Conservation (phyloP, 768 basidiomycete genomes). For the Paxillus rubicundulus region DNA sequence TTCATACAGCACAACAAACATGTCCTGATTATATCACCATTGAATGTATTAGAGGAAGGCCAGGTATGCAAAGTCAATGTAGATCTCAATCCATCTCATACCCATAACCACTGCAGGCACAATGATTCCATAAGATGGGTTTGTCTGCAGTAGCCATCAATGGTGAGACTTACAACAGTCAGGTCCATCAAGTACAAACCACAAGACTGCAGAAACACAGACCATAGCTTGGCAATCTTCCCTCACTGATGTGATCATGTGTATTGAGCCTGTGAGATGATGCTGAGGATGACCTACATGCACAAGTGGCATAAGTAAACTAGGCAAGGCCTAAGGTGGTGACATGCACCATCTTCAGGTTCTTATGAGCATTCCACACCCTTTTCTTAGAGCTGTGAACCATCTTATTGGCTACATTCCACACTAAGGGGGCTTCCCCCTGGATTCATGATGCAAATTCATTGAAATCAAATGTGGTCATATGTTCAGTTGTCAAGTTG, state of each 20-base stretch:
- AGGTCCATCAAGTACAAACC: constrained; percentile 30
- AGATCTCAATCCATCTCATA: too few relatives aligned
- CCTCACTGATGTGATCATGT: constrained; percentile 25
- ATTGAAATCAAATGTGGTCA: constrained; percentile 10
- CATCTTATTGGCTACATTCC: constrained; percentile 1
- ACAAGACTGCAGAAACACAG: constrained; percentile 24
- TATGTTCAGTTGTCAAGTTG: constrained; percentile 11
- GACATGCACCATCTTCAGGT: constrained; percentile 18
- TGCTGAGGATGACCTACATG: neutral
- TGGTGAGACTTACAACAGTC: constrained; percentile 31
- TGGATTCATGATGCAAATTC: neutral
- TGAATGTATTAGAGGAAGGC: constrained; percentile 3
- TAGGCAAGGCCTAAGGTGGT: too few relatives aligned
- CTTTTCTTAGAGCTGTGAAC: constrained; percentile 8
- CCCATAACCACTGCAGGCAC: constrained; percentile 7
- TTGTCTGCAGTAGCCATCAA: constrained; percentile 36
- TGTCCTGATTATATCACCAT: constrained; percentile 16
- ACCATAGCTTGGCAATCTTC: constrained; percentile 24
- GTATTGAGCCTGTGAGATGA: constrained; percentile 11
- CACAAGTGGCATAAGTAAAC: neutral
- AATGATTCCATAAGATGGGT: constrained; percentile 28
- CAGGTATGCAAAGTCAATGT: too few relatives aligned
- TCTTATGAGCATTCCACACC: constrained; percentile 14
- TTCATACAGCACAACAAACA: constrained; percentile 6
- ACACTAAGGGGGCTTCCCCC: constrained; percentile 6